Conservation (phyloP, 768 basidiomycete genomes). For the Suillus placidus region DNA sequence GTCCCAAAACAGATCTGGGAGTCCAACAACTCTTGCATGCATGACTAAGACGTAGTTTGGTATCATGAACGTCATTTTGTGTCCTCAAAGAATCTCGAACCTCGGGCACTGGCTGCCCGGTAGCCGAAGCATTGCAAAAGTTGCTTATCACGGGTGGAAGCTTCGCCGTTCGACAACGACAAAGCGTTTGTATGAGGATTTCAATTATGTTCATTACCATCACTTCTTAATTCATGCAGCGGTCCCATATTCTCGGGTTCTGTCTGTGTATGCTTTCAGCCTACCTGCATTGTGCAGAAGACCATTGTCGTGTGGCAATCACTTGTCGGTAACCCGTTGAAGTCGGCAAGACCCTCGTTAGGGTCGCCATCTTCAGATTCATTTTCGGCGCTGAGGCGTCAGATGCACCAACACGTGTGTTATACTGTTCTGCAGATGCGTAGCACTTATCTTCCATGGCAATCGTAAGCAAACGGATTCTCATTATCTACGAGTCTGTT, state of each 20-base stretch:
- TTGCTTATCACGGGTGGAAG: not conserved
- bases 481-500: slow-evolving; percentile 2
- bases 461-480: not conserved
- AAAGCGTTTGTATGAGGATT: not conserved
- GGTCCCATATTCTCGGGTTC: not conserved
- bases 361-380: not conserved
- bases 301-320: not conserved
- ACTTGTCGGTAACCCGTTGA: not conserved
- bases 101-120: not conserved
- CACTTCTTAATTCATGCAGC: slow-evolving; percentile 2
- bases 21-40: not conserved
- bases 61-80: not conserved
- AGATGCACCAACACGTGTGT: slow-evolving; percentile 1
- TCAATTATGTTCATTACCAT: not conserved
- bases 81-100: not conserved
- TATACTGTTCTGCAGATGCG: not conserved
- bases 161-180: not conserved
- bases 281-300: not conserved
- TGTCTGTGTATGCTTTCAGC: not conserved
- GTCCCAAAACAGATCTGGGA: not conserved
- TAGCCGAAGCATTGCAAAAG: slow-evolving; percentile 2
- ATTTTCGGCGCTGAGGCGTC: not conserved
- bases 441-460: not conserved
- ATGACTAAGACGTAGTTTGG: not conserved
- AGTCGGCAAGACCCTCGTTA: not conserved